These are phyloP conservation scores for Akebia trifoliata DNA, from an alignment of 164 flowering plant species.

Conservation along the genomic window DNA sequence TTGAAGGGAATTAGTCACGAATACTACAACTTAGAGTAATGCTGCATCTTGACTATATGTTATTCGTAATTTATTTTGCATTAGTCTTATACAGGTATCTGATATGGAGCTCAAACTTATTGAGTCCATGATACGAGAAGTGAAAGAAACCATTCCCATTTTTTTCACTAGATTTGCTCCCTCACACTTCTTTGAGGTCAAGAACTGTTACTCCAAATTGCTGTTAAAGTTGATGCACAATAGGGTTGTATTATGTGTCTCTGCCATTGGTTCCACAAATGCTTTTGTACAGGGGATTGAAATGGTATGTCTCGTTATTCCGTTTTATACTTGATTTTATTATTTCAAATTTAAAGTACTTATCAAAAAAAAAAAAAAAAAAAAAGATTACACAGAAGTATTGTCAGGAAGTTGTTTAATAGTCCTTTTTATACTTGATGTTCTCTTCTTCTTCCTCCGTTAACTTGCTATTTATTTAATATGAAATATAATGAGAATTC, in stretches of 20 bases:
- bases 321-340: not conserved
- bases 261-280: slow-evolving; percentile 69
- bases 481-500: not conserved
- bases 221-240: slow-evolving; percentile 34
- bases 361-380: not conserved
- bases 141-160: slow-evolving; percentile 46
- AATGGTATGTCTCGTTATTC: slow-evolving; percentile 39
- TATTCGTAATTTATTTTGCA: not conserved
- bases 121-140: slow-evolving; percentile 29
- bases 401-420: too few species aligned
- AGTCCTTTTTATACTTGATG: too few species aligned
- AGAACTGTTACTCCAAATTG: slow-evolving; percentile 28
- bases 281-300: slow-evolving; percentile 47
- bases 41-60: not conserved
- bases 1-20: not conserved
- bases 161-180: slow-evolving; percentile 62
- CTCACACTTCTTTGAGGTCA: slow-evolving; percentile 45
- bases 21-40: not conserved
- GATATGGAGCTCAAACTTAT: slow-evolving; percentile 37
- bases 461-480: not conserved
- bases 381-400: too few species aligned
- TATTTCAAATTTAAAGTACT: not conserved
- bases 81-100: slow-evolving; percentile 37
- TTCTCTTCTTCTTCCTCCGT: not conserved
- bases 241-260: slow-evolving; percentile 52